Conservation (phyloP, 164 flowering plant species). For the Vitis vinifera region DNA sequence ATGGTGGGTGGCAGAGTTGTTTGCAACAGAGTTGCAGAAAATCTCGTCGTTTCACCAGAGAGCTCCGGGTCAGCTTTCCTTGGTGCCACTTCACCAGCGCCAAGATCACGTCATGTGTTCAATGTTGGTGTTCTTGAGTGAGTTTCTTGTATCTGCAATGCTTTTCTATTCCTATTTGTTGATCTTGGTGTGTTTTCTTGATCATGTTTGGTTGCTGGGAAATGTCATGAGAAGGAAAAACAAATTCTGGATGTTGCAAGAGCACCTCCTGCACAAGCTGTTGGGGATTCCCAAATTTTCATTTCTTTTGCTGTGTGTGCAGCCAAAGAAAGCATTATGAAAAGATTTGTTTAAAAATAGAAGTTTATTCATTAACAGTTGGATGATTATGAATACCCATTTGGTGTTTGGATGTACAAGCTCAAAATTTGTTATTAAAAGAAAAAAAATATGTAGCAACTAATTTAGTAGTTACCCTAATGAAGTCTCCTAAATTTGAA, state of each 20-base stretch:
- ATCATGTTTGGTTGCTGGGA: neutral
- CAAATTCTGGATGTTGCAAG: neutral
- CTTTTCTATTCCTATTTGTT: no score
- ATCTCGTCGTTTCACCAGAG: constrained; percentile 41
- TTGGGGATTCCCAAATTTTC: neutral
- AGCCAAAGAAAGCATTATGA: neutral
- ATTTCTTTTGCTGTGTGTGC: neutral
- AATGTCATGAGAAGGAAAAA: neutral
- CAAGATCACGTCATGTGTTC: constrained; percentile 44
- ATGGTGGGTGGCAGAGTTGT: constrained; percentile 48
- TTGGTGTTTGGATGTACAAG: no score
- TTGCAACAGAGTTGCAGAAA: constrained; percentile 43
- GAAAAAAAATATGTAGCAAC: no score
- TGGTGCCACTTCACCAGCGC: constrained; percentile 38
- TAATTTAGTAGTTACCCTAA: no score
- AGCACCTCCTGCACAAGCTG: neutral
- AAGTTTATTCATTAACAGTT: no score
- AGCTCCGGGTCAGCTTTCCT: constrained; percentile 38
- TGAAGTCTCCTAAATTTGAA: no score
- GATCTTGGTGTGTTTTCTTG: no score
- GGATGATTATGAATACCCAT: no score
- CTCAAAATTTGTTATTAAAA: no score
- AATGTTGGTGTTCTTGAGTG: constrained; percentile 45
- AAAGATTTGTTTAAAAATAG: no score
- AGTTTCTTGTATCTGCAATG: constrained; percentile 12